Evolutionary conservation across 1,284 basidiomycete genomes (phyloP), one percentile per base, ranked within the genome.

Genomic region (Ganoderma lingzhi): DNA sequence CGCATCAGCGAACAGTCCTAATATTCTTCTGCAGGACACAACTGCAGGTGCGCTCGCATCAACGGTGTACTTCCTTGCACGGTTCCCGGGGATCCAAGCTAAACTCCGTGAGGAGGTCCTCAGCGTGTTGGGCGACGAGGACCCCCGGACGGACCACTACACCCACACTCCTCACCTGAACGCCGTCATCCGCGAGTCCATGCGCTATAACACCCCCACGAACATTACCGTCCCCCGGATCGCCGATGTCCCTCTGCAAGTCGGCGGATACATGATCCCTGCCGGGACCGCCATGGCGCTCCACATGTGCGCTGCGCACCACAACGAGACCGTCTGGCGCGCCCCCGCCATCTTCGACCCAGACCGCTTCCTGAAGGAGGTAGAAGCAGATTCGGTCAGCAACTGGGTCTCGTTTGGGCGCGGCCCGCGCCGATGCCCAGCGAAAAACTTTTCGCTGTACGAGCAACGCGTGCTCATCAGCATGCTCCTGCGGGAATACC

Each of bases 181-280:
- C 60, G 80, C 81, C 28, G 78, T 79, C 72, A 77, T 82, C 64
- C 76, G 78, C 48, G 81, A 81, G 68, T 66, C 81, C 3, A 69
- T 82, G 61, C 78, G 80, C 32, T 76, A 78, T 72, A 81, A 81
- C 71, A 78, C 76, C 2, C 78, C 79, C 2, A 77, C 79, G 41
- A 72, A 75, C 37, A 69, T 71, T 58, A 77, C 78, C 60, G 75
- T 80, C 30, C 79, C 80, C 3, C 79, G 81, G 45, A 64, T 72
- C 30, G 51, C 72, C 58, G 66, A 71, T 58, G 70, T 68, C 6
- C 63, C 69, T 4, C 70, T 80, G 62, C 66, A 66, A 48, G 45
- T 68, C 39, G 66, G 70, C 45, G 62, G 59, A 12, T 32, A 61
- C 44, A 23, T 64, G 61, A 68, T 78, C 53, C 77, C 76, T 3